Evolutionary conservation across 345 rosid genomes (phyloP).

Genomic region (Populus alba): DNA sequence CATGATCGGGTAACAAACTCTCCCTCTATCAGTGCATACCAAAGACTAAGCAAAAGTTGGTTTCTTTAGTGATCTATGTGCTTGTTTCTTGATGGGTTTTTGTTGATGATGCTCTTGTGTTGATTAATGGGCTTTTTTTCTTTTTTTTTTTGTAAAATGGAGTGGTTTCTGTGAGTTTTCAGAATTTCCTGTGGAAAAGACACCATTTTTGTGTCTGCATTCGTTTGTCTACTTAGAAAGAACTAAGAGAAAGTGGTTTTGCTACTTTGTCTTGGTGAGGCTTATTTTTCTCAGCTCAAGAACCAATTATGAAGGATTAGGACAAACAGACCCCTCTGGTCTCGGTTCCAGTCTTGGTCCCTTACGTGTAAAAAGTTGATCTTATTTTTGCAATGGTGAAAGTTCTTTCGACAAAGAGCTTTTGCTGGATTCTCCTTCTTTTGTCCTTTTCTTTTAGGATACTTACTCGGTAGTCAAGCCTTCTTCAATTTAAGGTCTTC

Average conservation of each 20-base stretch:
- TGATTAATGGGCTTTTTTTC: not conserved
- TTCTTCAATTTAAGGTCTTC: not conserved
- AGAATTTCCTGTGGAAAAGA: not conserved
- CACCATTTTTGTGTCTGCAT: not conserved
- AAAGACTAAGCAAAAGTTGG: not conserved
- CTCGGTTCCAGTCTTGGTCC: not conserved
- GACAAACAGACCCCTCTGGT: not conserved
- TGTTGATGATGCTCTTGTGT: not conserved
- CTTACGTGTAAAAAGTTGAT: not conserved
- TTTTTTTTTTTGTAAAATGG: not conserved
- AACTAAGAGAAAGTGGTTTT: not conserved
- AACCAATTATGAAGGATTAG: not conserved
- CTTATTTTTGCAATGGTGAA: not conserved
- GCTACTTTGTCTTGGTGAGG: not conserved
- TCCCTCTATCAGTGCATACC: not conserved
- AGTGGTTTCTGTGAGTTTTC: not conserved
- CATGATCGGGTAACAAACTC: constrained; percentile 66
- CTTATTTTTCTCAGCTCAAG: not conserved
- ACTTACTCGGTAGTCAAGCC: not conserved
- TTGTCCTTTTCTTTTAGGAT: not conserved
- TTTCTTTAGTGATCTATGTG: not conserved
- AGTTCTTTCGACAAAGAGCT: not conserved
- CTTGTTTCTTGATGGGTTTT: not conserved
- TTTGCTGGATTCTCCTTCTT: not conserved
- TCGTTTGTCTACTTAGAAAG: not conserved